Evolutionary conservation across 306 rosid genomes (phyloP), one percentile per base, ranked within the genome.

Genomic region (Sindora glabra): DNA sequence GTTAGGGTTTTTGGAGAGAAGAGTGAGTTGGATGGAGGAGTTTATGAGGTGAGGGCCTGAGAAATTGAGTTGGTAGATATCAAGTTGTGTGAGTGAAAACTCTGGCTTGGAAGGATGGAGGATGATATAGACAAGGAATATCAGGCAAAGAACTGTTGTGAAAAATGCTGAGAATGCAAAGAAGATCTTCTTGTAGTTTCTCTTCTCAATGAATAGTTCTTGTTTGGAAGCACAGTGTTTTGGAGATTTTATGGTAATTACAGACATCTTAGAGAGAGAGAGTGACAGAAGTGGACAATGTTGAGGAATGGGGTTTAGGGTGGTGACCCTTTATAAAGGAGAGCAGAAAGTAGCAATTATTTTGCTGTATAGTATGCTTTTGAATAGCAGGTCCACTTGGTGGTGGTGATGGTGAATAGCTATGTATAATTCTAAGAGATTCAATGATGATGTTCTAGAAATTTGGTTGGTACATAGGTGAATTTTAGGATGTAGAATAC

Each of bases 11-110:
- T 73, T 82, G 24, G 96, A 80, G 16, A 79, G 55, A 8, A 94
- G 70, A 19, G 95, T 86, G 74, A 94, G 81, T 46, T 89, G 90
- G 62, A 94, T 77, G 6, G 99, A 76, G 63, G 95, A 89, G 73
- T 89, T n/a, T n/a, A n/a, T 86, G 77, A 94, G 90, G 65, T 69
- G 71, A 34, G 75, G 48, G 38, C 74, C 79, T 2, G 86, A 78
- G 59, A 86, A 83, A 70, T 82, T 78, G 12, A 94, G 83, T 17
- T 72, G 95, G 79, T 74, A 94, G 66, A 94, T 74, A 8, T 86
- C 90, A 10, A 79, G 83, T 50, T 92, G 68, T 56, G 60, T 79
- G 55, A 92, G 90, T 5, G 89, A 64, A 77, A 92, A 92, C 57
- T 81, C 77, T 3, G 99, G 96, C 57, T 84, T 92, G 0, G 87